These are phyloP conservation scores for Chaetomiaceae sp. DNA, from an alignment of 2,329 filamentous ascomycete genomes.

Conservation along the genomic window DNA sequence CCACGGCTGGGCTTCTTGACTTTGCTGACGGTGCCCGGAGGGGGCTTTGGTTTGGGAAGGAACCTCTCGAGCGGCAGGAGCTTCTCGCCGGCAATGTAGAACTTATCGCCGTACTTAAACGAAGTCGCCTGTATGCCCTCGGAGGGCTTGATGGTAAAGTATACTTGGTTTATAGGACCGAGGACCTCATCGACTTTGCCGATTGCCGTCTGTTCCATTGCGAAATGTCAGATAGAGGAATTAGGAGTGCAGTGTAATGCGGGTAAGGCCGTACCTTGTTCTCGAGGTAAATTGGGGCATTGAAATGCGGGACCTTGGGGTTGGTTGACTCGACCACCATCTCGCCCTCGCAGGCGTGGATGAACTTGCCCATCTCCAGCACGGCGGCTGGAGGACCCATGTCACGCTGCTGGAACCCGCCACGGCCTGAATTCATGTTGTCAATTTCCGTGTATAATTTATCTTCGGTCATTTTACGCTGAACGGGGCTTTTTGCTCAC, in stretches of 20 bases:
- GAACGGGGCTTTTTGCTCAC: constrained; percentile 34
- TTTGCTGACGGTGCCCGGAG: constrained; percentile 55
- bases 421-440: constrained; percentile 45
- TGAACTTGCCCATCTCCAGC: constrained; percentile 84
- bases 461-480: not conserved
- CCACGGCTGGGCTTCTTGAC: constrained; percentile 62
- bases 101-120: constrained; percentile 96
- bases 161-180: constrained; percentile 95
- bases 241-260: not conserved
- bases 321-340: constrained; percentile 96
- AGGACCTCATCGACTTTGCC: constrained; percentile 98
- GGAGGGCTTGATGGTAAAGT: constrained; percentile 95
- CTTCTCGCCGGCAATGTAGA: constrained; percentile 94
- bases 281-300: constrained; percentile 96
- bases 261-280: constrained; percentile 65
- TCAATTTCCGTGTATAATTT: not conserved
- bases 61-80: constrained; percentile 93
- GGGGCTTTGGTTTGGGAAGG: constrained; percentile 84
- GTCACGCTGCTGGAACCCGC: constrained; percentile 55
- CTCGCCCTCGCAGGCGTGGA: constrained; percentile 95
- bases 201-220: constrained; percentile 58
- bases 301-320: constrained; percentile 97
- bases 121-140: constrained; percentile 92
- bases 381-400: constrained; percentile 61
- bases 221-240: not conserved